These are phyloP conservation scores for Pythium biforme DNA, from an alignment of 352 stramenopile species.

Conservation along the genomic window DNA sequence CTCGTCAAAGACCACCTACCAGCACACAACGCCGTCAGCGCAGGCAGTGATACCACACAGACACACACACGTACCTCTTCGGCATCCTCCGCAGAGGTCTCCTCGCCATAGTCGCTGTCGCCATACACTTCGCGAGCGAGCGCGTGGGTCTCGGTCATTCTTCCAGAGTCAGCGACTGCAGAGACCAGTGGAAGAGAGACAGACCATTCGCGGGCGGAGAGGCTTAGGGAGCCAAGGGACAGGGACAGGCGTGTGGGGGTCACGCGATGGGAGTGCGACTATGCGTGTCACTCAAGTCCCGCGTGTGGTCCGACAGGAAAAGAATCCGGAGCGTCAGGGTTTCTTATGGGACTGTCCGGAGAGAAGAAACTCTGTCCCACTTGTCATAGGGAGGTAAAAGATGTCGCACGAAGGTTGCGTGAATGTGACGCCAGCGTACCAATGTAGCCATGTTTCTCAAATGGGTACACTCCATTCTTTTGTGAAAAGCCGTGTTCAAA, in stretches of 20 bases:
- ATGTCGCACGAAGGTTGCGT: conserved; percentile 16
- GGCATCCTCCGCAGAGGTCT: not conserved
- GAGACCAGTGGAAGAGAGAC: not conserved
- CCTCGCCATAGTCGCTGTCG: not conserved
- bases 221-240: not conserved
- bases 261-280: too few species aligned
- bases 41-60: not conserved
- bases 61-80: not conserved
- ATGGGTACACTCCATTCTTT: not conserved
- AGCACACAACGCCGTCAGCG: too few species aligned
- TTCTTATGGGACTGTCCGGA: too few species aligned
- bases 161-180: not conserved
- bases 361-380: too few species aligned
- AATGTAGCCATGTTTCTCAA: conserved; percentile 16
- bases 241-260: not conserved
- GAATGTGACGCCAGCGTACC: conserved; percentile 6
- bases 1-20: conserved; percentile 26
- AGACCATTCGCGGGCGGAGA: not conserved
- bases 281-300: too few species aligned
- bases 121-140: not conserved
- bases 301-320: too few species aligned
- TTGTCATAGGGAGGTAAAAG: too few species aligned
- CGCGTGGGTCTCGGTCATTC: conserved; percentile 3
- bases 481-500: too few species aligned
- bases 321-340: too few species aligned